Evolutionary conservation across 352 stramenopile genomes (phyloP).

Genomic region (Globisporangium alternatum): DNA sequence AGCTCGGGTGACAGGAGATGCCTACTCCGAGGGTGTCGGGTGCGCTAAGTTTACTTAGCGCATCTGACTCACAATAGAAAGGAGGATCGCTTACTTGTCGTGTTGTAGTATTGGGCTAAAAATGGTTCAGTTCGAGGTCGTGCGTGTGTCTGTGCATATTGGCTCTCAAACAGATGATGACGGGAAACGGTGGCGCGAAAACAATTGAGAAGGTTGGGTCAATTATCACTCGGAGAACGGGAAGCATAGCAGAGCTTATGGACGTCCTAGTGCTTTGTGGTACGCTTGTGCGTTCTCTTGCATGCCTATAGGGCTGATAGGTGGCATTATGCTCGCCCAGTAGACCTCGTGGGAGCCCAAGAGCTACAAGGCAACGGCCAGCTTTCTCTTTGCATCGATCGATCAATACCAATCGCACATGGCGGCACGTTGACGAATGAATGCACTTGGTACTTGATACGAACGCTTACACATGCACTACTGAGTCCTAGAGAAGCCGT

Average conservation of each 20-base stretch:
- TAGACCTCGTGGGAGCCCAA: not conserved
- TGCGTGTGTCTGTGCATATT: not conserved
- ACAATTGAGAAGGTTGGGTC: not conserved
- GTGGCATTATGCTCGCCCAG: not conserved
- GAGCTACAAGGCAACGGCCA: not conserved
- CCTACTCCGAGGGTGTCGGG: too few relatives aligned
- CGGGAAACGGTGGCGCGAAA: not conserved
- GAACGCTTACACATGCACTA: not conserved
- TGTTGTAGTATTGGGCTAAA: not conserved
- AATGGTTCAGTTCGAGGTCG: not conserved
- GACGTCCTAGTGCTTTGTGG: too few relatives aligned
- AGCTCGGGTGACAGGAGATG: too few relatives aligned
- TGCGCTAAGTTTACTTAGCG: too few relatives aligned
- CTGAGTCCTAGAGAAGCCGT: slow-evolving; percentile 50
- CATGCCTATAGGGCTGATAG: too few relatives aligned
- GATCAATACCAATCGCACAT: too few relatives aligned
- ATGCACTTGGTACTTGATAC: not conserved
- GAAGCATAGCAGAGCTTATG: too few relatives aligned
- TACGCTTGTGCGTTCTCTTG: too few relatives aligned
- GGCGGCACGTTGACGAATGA: not conserved
- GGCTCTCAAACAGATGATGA: too few relatives aligned
- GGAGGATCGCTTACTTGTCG: too few relatives aligned
- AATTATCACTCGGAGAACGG: not conserved
- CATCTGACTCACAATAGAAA: too few relatives aligned
- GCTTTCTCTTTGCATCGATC: too few relatives aligned